Percentiles rank a stretch among this genome's conserved stretches.
These are phyloP conservation scores for Trypanosoma boissoni DNA, from an alignment of 208 protist species.

Conservation along the genomic window DNA sequence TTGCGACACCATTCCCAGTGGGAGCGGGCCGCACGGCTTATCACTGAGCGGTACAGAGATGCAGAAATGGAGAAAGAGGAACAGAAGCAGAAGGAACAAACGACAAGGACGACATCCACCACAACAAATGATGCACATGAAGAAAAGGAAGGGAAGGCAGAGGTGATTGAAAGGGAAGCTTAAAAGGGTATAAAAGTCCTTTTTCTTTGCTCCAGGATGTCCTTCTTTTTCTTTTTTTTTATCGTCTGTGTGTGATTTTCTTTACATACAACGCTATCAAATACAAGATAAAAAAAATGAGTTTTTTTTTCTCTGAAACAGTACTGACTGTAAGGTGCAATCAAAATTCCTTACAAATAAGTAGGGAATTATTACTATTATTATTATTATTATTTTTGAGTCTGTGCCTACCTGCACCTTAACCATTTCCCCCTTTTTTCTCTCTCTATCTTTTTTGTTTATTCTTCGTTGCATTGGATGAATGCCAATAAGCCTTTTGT, in stretches of 20 bases:
- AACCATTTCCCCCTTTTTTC: no score
- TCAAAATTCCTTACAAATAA: no score
- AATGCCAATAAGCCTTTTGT: not conserved
- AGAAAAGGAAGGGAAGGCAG: not conserved
- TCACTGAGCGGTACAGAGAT: constrained; percentile 32
- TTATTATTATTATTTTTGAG: no score
- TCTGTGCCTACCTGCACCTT: no score
- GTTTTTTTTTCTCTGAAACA: not conserved
- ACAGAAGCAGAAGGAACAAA: constrained; percentile 34
- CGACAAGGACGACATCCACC: not conserved
- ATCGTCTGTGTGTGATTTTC: not conserved
- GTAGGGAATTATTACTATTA: no score
- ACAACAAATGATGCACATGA: not conserved
- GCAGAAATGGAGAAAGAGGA: constrained; percentile 68
- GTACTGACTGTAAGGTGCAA: no score
- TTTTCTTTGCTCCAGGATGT: not conserved
- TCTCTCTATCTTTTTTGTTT: constrained; percentile 15
- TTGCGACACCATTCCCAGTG: not conserved
- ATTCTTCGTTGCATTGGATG: not conserved
- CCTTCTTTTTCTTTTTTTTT: not conserved
- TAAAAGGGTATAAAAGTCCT: not conserved
- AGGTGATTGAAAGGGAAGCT: no score
- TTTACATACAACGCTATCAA: not conserved
- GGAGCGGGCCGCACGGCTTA: not conserved
- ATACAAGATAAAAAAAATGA: not conserved